Conservation (phyloP, 805 yeast genomes). For the Lipomyces starkeyi region DNA sequence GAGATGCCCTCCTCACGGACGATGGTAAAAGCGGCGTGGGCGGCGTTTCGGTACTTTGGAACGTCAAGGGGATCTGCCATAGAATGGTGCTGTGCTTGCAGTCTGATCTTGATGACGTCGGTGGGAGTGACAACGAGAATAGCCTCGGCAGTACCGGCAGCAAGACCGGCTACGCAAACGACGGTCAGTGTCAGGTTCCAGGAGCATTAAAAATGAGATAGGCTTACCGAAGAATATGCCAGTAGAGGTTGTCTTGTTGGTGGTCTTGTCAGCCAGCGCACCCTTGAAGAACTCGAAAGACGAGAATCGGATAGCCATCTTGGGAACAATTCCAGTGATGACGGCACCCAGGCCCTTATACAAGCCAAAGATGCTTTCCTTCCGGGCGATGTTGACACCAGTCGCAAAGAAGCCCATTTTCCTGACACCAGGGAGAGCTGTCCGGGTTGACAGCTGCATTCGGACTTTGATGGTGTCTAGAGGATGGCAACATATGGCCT, state of each 20-base stretch:
- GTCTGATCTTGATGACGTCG: slow-evolving; percentile 95
- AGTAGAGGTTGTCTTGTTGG: slow-evolving; percentile 62
- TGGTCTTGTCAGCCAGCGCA: slow-evolving; percentile 52
- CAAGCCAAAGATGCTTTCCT: slow-evolving; percentile 83
- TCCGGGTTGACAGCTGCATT: slow-evolving; percentile 86
- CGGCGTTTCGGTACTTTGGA: slow-evolving; percentile 90
- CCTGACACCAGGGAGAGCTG: slow-evolving; percentile 53
- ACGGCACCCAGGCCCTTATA: slow-evolving; percentile 98
- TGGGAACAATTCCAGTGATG: slow-evolving; percentile 95
- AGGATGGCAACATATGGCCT: slow-evolving; percentile 98
- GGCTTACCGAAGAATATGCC: slow-evolving; percentile 62
- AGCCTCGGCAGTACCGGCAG: slow-evolving; percentile 97
- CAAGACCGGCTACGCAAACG: slow-evolving; percentile 74
- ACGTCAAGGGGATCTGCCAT: slow-evolving; percentile 79
- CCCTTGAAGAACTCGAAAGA: slow-evolving; percentile 89
- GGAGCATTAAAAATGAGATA: too few species aligned
- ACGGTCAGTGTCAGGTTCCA: too few species aligned
- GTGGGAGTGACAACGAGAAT: slow-evolving; percentile 93
- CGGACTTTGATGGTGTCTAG: slow-evolving; percentile 96
- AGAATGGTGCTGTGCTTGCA: slow-evolving; percentile 94
- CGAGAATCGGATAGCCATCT: slow-evolving; percentile 96
- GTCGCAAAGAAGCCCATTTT: slow-evolving; percentile 88
- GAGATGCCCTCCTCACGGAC: slow-evolving; percentile 88
- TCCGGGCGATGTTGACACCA: slow-evolving; percentile 74
- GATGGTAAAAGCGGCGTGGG: slow-evolving; percentile 84